These are phyloP conservation scores for Metarhizium anisopliae DNA, from an alignment of 2,329 filamentous ascomycete species.

Conservation along the genomic window DNA sequence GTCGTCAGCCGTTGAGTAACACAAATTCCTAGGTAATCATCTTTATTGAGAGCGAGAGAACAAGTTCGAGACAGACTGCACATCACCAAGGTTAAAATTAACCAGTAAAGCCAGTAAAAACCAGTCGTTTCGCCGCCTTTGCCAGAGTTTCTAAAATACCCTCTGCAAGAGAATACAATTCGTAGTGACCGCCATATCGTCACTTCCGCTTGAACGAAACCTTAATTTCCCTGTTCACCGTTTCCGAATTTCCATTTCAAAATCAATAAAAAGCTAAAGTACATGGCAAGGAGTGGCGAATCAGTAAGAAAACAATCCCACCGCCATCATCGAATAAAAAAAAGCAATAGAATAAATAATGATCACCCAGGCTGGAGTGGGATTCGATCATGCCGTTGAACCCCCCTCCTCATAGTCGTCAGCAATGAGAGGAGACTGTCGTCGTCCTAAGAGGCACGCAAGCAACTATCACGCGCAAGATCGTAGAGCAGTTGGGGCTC, in stretches of 20 bases:
- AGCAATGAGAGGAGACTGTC: background rate
- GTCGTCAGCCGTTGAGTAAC: slow-evolving; percentile 5
- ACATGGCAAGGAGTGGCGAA: slow-evolving; percentile 5
- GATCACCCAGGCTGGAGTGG: background rate
- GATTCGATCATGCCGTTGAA: background rate
- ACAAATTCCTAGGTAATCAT: background rate
- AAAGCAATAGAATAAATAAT: background rate
- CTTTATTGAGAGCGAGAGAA: background rate
- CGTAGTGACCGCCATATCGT: slow-evolving; percentile 22
- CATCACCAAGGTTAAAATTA: slow-evolving; percentile 4
- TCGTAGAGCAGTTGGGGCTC: slow-evolving; percentile 26
- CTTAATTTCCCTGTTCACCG: slow-evolving; percentile 8
- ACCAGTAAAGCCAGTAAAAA: background rate
- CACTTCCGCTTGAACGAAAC: slow-evolving; percentile 19
- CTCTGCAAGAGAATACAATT: slow-evolving; percentile 15
- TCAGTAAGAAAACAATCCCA: background rate
- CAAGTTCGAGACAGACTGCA: background rate
- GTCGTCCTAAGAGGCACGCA: background rate
- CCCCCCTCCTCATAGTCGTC: background rate
- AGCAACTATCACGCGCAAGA: slow-evolving; percentile 27
- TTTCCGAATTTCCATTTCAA: background rate
- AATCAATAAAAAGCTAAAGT: background rate
- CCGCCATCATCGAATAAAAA: background rate
- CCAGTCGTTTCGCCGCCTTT: slow-evolving; percentile 2
- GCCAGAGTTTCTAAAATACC: slow-evolving; percentile 1